Base-by-base conservation (phyloP, 129 eudicot genomes). In the Heracleum sosnowskyi region DNA sequence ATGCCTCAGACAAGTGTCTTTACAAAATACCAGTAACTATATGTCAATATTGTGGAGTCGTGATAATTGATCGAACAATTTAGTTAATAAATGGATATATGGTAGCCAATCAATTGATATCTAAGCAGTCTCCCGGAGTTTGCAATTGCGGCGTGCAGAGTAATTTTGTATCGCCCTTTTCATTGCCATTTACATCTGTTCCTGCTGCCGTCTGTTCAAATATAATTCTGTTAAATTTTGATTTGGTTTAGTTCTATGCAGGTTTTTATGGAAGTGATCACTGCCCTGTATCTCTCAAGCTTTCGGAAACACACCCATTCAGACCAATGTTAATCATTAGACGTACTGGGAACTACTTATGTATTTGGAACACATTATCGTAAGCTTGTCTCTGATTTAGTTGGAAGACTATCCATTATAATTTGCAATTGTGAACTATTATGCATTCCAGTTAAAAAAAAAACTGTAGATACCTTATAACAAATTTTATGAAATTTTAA, bases 191-290 rank as follows among this genome's bases (percentile, higher is more conserved):
- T n/a, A 11, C 33, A 57, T 57, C 66, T 57, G 11, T 57, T 57
- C 66, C 66, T 3, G 66, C 33, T n/a, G 33, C 31, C 13, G 6
- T 51, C 28, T 51, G 26, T 57, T 55, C 20, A 17, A 35, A 36
- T 40, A 73, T 10, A 39, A 24, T n/a, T 73, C 35, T 37, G 17
- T n/a, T 75, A 72, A 63, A 2, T 13, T 47, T 60, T 35, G n/a
- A 17, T 49, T 42, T 79, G 76, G 34, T 81, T 77, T 5, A 68
- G 53, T 33, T 37, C 11, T 28, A 81, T 87, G 85, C 91, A 92
- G 97, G 98, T 51, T 93, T 93, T 71, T 93, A 82, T 79, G 98
- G 97, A 84, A 93, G 98, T 78, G 97, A 93, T 74, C 98, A 93
- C 82, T 91, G 98, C 84, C 97, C 98, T 20, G 97, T 91, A 64